Evolutionary conservation across 768 basidiomycete genomes (phyloP).

Genomic region (Russula lepida): DNA sequence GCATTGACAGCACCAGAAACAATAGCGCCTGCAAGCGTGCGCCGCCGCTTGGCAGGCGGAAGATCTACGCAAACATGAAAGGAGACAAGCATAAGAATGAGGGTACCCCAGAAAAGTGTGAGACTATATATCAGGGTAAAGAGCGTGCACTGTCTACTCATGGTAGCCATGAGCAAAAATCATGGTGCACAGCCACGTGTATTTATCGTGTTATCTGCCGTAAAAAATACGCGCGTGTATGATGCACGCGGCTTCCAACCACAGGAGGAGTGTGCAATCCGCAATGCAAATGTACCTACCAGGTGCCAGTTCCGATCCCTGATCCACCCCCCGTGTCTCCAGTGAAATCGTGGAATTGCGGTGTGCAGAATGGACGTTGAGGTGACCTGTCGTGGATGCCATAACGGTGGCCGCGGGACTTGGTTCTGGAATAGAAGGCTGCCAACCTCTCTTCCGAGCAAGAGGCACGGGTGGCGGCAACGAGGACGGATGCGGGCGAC

Average conservation of each 20-base stretch:
- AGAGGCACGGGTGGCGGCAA: constrained; percentile 36
- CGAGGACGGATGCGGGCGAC: constrained; percentile 26
- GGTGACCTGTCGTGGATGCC: constrained; percentile 52
- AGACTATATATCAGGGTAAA: constrained; percentile 38
- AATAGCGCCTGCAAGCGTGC: constrained; percentile 74
- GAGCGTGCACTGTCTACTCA: constrained; percentile 25
- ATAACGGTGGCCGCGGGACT: constrained; percentile 45
- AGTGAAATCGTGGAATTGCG: constrained; percentile 30
- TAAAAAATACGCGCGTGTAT: not conserved
- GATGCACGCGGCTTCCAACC: constrained; percentile 6
- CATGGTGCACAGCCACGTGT: constrained; percentile 17
- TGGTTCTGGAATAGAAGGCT: constrained; percentile 50
- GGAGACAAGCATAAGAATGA: constrained; percentile 24
- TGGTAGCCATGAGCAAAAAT: constrained; percentile 18
- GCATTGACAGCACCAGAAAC: constrained; percentile 79
- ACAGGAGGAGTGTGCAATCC: not conserved
- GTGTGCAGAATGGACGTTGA: constrained; percentile 62
- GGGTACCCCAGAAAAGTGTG: constrained; percentile 15
- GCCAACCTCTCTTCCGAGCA: constrained; percentile 65
- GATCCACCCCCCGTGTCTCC: constrained; percentile 25
- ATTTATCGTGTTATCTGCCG: not conserved
- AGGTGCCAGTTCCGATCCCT: constrained; percentile 38
- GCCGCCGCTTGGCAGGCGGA: constrained; percentile 69
- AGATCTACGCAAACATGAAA: constrained; percentile 46
- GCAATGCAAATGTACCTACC: constrained; percentile 28